Percentiles rank a stretch among this genome's conserved stretches.
Conservation (phyloP, 768 basidiomycete species). For the Hysterangium stoloniferum region DNA sequence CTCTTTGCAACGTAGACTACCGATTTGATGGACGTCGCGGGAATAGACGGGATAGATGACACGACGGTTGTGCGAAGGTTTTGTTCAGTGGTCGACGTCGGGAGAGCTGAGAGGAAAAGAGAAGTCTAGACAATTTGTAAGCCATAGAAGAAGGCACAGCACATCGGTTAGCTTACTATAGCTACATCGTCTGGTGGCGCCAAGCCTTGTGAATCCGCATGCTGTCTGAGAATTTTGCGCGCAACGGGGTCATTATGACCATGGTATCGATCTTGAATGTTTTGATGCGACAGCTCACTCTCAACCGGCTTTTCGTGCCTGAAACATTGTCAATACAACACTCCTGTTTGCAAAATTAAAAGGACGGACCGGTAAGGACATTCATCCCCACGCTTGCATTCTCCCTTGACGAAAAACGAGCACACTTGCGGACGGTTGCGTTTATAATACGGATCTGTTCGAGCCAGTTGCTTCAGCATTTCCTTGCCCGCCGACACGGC, state of each 20-base stretch:
- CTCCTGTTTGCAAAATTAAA: not conserved
- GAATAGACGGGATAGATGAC: slow-evolving; percentile 54
- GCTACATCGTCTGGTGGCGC: slow-evolving; percentile 83
- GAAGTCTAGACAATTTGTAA: slow-evolving; percentile 51
- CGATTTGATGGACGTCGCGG: slow-evolving; percentile 66
- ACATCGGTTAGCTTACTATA: slow-evolving; percentile 50
- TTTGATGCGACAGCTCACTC: slow-evolving; percentile 82
- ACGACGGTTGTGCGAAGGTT: slow-evolving; percentile 67
- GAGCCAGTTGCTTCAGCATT: slow-evolving; percentile 91
- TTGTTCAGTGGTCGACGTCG: slow-evolving; percentile 60
- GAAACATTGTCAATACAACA: not conserved
- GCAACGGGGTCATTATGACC: slow-evolving; percentile 93
- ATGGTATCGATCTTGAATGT: slow-evolving; percentile 90
- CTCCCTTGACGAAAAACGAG: slow-evolving; percentile 92
- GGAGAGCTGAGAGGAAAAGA: slow-evolving; percentile 75
- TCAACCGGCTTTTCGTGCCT: slow-evolving; percentile 87
- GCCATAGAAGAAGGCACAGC: not conserved
- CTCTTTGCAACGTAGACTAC: slow-evolving; percentile 82
- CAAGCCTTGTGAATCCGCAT: slow-evolving; percentile 77
- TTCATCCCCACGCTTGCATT: slow-evolving; percentile 83
- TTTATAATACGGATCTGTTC: slow-evolving; percentile 96
- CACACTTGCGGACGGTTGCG: slow-evolving; percentile 91
- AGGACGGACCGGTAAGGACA: slow-evolving; percentile 74
- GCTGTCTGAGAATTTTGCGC: slow-evolving; percentile 72
- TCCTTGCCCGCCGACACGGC: slow-evolving; percentile 84